Evolutionary conservation across 805 yeast genomes (phyloP).

Genomic region (Metschnikowia continentalis): DNA sequence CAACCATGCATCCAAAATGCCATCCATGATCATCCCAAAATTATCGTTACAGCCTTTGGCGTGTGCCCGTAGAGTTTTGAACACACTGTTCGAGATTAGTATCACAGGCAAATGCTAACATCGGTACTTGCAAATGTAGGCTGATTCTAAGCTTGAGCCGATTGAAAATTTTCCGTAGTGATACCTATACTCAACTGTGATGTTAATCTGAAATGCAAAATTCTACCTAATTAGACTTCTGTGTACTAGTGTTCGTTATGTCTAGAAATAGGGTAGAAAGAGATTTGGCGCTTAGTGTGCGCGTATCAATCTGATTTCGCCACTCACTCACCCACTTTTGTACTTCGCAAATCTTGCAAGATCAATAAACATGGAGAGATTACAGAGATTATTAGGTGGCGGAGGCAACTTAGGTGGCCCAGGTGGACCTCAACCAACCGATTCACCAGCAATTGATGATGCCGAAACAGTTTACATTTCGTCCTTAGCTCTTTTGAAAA

Average conservation of each 20-base stretch:
- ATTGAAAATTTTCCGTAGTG: background rate
- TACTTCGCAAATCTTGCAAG: background rate
- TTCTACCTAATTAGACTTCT: background rate
- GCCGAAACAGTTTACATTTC: constrained; percentile 96
- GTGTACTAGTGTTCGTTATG: background rate
- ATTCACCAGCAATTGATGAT: constrained; percentile 85
- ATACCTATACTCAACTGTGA: background rate
- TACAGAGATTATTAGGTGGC: constrained; percentile 46
- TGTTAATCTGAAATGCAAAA: no score
- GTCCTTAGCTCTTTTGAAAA: constrained; percentile 87
- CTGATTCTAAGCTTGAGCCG: no score
- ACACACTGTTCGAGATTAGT: background rate
- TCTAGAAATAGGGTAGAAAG: background rate
- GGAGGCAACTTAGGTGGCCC: constrained; percentile 40
- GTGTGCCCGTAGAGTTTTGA: background rate
- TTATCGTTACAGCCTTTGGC: background rate
- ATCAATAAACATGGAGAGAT: constrained; percentile 40
- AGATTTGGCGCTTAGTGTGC: background rate
- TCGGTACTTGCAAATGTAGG: no score
- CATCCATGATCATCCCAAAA: background rate
- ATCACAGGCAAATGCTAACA: no score
- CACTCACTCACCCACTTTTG: constrained; percentile 4
- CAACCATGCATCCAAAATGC: background rate
- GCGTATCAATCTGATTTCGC: constrained; percentile 5
- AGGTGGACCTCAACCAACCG: constrained; percentile 44